These are phyloP conservation scores for Amoeboaphelidium protococcarum DNA, from an alignment of 371 early-diverging fungal species.

Conservation along the genomic window DNA sequence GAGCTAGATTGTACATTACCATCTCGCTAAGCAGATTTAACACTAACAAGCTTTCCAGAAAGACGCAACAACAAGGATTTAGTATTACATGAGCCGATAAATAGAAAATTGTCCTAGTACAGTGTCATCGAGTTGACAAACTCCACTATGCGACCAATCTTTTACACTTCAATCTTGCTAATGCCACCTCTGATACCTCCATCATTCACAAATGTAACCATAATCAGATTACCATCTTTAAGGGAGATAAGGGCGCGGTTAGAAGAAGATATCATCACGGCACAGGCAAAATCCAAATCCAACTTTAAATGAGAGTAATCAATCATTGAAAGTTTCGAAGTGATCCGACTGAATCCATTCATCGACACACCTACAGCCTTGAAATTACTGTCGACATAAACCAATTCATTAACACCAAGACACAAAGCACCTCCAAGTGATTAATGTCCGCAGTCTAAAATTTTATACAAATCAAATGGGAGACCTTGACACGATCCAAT, in stretches of 20 bases:
- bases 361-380: conserved; percentile 42
- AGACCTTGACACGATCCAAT: conserved; percentile 46
- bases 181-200: conserved; percentile 9
- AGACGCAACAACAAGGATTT: too few species aligned
- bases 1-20: too few species aligned
- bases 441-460: conserved; percentile 42
- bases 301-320: background rate
- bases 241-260: background rate
- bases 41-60: too few species aligned
- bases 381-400: conserved; percentile 63
- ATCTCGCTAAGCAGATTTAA: too few species aligned
- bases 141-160: conserved; percentile 1
- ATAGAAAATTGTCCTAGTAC: too few species aligned
- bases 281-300: background rate
- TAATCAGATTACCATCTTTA: background rate
- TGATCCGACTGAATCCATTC: conserved; percentile 19
- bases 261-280: background rate
- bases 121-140: conserved; percentile 1
- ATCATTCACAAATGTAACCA: conserved; percentile 12
- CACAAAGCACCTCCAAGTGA: conserved; percentile 70
- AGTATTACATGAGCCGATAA: too few species aligned
- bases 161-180: conserved; percentile 8
- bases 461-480: conserved; percentile 54
- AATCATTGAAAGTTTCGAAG: background rate
- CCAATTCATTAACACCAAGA: conserved; percentile 41